These are phyloP conservation scores for Ustilago vetiveriae DNA, from an alignment of 1,284 basidiomycete genomes.

Conservation along the genomic window DNA sequence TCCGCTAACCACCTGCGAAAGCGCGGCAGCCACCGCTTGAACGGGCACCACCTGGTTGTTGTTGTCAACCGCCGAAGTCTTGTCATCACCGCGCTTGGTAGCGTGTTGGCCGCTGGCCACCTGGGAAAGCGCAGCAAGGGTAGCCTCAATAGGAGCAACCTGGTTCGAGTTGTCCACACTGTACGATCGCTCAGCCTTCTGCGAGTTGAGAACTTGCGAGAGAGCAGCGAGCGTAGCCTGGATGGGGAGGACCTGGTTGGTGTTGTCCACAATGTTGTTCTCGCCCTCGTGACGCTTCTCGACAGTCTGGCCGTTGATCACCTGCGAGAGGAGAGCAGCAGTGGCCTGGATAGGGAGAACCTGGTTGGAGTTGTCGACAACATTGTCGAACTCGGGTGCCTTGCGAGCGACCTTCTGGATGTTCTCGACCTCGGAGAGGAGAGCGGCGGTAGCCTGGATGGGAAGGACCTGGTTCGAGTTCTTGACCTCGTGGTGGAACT, in stretches of 20 bases:
- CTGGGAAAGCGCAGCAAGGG: constrained; percentile 24
- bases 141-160: constrained; percentile 32
- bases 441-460: constrained; percentile 23
- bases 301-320: constrained; percentile 5
- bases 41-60: constrained; percentile 41
- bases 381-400: constrained; percentile 8
- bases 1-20: constrained; percentile 33
- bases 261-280: constrained; percentile 11
- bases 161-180: constrained; percentile 20
- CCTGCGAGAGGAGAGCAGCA: constrained; percentile 15
- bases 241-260: constrained; percentile 8
- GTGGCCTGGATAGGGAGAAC: constrained; percentile 26
- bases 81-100: constrained; percentile 16
- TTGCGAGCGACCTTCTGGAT: background rate
- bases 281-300: constrained; percentile 2
- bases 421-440: background rate
- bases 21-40: constrained; percentile 32
- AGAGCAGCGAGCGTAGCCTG: constrained; percentile 28
- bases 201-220: constrained; percentile 18
- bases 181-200: constrained; percentile 18
- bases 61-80: constrained; percentile 18
- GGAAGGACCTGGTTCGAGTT: constrained; percentile 38
- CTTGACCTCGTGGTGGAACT: constrained; percentile 13
- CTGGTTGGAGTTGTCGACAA: constrained; percentile 21
- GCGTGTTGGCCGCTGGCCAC: constrained; percentile 25